Conservation (phyloP, 116 monocot species). For the Iris pallida region DNA sequence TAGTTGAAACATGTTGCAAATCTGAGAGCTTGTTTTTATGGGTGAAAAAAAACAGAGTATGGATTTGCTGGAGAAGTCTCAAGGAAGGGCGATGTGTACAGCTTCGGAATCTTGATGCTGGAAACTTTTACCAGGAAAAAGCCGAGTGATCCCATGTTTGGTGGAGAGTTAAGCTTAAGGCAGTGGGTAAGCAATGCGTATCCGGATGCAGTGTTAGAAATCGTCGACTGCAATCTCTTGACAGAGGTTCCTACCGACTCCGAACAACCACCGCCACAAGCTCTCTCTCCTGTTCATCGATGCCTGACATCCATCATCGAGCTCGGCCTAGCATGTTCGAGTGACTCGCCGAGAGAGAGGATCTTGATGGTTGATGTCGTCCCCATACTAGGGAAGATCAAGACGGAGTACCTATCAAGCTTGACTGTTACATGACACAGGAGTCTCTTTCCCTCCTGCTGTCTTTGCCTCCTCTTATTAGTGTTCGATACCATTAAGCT, state of each 20-base stretch:
- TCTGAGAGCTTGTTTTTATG: no score
- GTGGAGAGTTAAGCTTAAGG: constrained; percentile 16
- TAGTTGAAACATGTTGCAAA: no score
- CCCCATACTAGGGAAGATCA: constrained; percentile 8
- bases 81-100: constrained; percentile 11
- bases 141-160: constrained; percentile 14
- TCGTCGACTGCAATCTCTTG: constrained; percentile 15
- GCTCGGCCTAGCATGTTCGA: constrained; percentile 13
- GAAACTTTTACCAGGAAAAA: constrained; percentile 22
- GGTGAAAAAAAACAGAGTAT: no score
- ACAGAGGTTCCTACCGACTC: not conserved
- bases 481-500: no score
- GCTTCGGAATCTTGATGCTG: constrained; percentile 18
- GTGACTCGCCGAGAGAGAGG: constrained; percentile 9
- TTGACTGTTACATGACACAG: no score
- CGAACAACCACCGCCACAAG: not conserved
- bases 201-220: not conserved
- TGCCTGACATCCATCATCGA: constrained; percentile 10
- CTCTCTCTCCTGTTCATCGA: not conserved
- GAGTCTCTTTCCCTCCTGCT: no score
- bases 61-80: constrained; percentile 17
- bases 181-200: constrained; percentile 12
- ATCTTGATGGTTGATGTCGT: constrained; percentile 12
- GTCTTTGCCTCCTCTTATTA: no score
- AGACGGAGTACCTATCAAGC: not conserved